Conservation (phyloP, 2,329 filamentous ascomycete genomes). For the Lomentospora prolificans region DNA sequence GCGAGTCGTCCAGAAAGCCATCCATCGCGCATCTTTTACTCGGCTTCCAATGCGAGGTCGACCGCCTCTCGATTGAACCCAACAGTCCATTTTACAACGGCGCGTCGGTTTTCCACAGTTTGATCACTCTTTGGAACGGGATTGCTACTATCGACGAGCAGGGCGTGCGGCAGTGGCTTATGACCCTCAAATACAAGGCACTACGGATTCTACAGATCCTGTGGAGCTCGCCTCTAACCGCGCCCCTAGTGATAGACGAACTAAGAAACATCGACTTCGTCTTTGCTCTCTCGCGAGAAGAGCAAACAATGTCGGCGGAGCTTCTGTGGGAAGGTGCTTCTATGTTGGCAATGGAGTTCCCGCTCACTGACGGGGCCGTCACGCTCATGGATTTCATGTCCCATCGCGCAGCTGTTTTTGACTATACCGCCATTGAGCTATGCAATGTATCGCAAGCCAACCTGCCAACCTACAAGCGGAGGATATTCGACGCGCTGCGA, state of each 20-base stretch:
- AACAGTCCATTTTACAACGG: constrained; percentile 62
- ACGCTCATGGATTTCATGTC: constrained; percentile 70
- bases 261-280: constrained; percentile 71
- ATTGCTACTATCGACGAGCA: constrained; percentile 56
- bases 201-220: constrained; percentile 69
- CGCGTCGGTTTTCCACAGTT: constrained; percentile 72
- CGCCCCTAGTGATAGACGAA: constrained; percentile 64
- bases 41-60: constrained; percentile 71
- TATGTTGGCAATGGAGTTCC: constrained; percentile 54
- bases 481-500: constrained; percentile 63
- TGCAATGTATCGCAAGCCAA: constrained; percentile 63
- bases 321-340: constrained; percentile 65
- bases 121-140: constrained; percentile 61
- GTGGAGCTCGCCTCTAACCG: constrained; percentile 75
- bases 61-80: constrained; percentile 56
- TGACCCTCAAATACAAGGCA: constrained; percentile 57
- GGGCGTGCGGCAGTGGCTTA: constrained; percentile 56
- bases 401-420: constrained; percentile 66
- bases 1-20: constrained; percentile 63
- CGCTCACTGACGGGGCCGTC: constrained; percentile 54
- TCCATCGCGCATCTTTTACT: constrained; percentile 86
- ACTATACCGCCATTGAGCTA: constrained; percentile 80
- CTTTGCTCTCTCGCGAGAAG: constrained; percentile 63
- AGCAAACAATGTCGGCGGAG: constrained; percentile 59
- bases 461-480: constrained; percentile 59